Evolutionary conservation across 306 rosid genomes (phyloP).

Genomic region (Astragalus glycyphyllos): DNA sequence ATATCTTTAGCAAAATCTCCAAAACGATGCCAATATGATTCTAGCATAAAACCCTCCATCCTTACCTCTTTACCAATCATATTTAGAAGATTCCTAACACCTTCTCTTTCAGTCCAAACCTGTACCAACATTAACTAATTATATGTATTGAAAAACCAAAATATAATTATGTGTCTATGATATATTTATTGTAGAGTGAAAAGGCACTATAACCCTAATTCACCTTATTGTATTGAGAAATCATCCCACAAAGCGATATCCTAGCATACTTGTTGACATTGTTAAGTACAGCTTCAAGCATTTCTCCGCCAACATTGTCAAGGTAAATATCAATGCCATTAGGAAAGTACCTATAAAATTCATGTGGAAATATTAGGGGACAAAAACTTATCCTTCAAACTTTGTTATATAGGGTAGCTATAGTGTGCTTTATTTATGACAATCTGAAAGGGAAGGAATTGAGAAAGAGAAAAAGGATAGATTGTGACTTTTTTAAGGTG

Average conservation of each 20-base stretch:
- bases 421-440: neutral
- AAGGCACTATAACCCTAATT: neutral
- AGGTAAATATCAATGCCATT: constrained; percentile 69
- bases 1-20: constrained; percentile 64
- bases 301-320: constrained; percentile 74
- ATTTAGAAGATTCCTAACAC: constrained; percentile 67
- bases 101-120: constrained; percentile 73
- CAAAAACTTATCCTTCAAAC: constrained; percentile 3
- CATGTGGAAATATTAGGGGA: neutral
- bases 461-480: neutral
- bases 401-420: neutral
- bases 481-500: constrained; percentile 54
- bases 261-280: constrained; percentile 66
- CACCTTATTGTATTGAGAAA: constrained; percentile 68
- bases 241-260: constrained; percentile 72
- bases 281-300: constrained; percentile 74
- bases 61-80: constrained; percentile 69
- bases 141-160: constrained; percentile 6
- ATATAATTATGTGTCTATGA: neutral
- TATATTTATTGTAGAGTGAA: neutral
- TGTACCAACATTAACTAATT: constrained; percentile 26
- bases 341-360: constrained; percentile 57
- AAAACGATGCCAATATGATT: constrained; percentile 56
- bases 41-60: constrained; percentile 63
- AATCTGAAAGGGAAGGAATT: neutral